Conservation (phyloP, 2,329 filamentous ascomycete genomes). For the Colletotrichum salicis region DNA sequence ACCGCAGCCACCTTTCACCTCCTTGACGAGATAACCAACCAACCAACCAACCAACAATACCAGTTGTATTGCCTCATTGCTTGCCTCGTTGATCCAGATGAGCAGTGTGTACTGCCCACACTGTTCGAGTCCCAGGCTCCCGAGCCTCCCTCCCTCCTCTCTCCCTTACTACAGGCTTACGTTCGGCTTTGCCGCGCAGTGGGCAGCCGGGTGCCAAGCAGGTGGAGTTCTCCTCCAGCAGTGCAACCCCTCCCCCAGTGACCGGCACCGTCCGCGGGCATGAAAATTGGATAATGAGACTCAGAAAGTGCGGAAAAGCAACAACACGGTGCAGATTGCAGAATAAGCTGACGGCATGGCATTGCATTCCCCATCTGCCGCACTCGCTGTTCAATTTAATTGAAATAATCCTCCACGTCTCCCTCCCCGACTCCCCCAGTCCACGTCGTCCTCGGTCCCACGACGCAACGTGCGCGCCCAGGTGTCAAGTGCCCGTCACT, state of each 20-base stretch:
- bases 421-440: background rate
- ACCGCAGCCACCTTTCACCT: too few species aligned
- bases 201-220: slow-evolving; percentile 40
- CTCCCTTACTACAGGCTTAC: slow-evolving; percentile 27
- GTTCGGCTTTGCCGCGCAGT: slow-evolving; percentile 45
- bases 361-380: background rate
- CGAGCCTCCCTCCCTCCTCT: background rate
- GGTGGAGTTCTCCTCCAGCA: background rate
- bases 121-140: background rate
- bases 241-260: background rate
- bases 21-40: too few species aligned
- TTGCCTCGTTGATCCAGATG: too few species aligned
- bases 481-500: slow-evolving; percentile 7
- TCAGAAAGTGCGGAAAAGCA: background rate
- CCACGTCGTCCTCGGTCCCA: background rate
- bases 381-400: background rate
- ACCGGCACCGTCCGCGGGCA: slow-evolving; percentile 7
- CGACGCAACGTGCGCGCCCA: background rate
- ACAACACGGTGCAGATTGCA: slow-evolving; percentile 6
- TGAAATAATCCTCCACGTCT: background rate
- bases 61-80: too few species aligned
- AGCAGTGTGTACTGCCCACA: too few species aligned
- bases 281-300: slow-evolving; percentile 2
- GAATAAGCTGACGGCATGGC: background rate
- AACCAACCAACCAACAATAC: too few species aligned